Conservation (phyloP, 768 basidiomycete genomes). For the Collybia nuda region DNA sequence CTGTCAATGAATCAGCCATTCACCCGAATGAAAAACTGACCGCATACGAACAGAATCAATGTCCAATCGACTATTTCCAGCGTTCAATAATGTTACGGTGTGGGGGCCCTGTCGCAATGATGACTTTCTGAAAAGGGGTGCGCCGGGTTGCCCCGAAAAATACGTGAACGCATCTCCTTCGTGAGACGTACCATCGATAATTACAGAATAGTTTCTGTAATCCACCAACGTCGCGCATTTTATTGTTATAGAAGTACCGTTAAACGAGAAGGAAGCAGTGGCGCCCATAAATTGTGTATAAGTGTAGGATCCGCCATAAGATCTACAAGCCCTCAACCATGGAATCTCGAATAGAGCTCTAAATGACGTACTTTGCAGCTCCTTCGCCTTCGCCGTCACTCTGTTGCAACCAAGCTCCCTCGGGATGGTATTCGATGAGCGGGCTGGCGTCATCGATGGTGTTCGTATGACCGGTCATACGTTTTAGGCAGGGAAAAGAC, state of each 20-base stretch:
- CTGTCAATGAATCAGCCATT: slow-evolving; percentile 6
- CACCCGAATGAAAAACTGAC: too few species aligned
- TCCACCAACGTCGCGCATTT: slow-evolving; percentile 34
- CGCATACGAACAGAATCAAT: slow-evolving; percentile 32
- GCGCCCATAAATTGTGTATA: slow-evolving; percentile 27
- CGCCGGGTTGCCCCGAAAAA: slow-evolving; percentile 19
- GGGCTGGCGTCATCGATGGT: slow-evolving; percentile 27
- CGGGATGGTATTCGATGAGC: slow-evolving; percentile 20
- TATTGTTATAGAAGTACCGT: slow-evolving; percentile 34
- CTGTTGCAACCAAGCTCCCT: slow-evolving; percentile 17
- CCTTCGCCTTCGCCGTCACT: slow-evolving; percentile 12
- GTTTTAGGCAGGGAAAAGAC: not conserved
- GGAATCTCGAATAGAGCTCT: not conserved
- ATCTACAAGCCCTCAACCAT: slow-evolving; percentile 19
- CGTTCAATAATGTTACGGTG: slow-evolving; percentile 21
- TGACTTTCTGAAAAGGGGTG: slow-evolving; percentile 26
- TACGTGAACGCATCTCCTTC: slow-evolving; percentile 15
- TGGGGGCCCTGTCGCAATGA: slow-evolving; percentile 27
- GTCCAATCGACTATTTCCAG: slow-evolving; percentile 21
- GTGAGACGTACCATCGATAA: slow-evolving; percentile 25
- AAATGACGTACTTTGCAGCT: slow-evolving; percentile 6
- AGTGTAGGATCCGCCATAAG: slow-evolving; percentile 35
- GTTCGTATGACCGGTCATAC: slow-evolving; percentile 16
- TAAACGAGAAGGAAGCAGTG: slow-evolving; percentile 30
- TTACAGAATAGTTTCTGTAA: slow-evolving; percentile 33